Percentiles rank a stretch among this genome's conserved stretches.
These are phyloP conservation scores for Ormosia semicastrata DNA, from an alignment of 306 rosid genomes.

Conservation along the genomic window DNA sequence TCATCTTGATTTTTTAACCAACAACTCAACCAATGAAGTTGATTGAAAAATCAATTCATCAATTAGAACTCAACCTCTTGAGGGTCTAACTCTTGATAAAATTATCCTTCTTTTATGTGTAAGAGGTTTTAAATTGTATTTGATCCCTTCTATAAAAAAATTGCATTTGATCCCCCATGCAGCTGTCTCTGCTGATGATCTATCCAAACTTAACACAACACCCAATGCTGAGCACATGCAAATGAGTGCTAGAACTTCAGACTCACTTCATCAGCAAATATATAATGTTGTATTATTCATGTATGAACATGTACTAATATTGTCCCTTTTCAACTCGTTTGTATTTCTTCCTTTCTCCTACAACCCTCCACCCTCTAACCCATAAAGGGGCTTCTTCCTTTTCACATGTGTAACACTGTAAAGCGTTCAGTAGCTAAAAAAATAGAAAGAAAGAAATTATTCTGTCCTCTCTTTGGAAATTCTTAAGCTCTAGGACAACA, in stretches of 20 bases:
- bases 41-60: neutral
- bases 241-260: neutral
- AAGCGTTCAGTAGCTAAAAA: neutral
- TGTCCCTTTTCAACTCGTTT: neutral
- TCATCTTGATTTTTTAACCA: neutral
- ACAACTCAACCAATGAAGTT: neutral
- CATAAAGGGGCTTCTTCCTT: neutral
- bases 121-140: neutral
- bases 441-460: neutral
- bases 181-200: conserved; percentile 19
- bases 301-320: conserved; percentile 19
- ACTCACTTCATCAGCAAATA: conserved; percentile 4
- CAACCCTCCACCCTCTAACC: neutral
- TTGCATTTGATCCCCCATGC: neutral
- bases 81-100: neutral
- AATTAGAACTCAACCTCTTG: neutral
- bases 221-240: neutral
- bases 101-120: neutral
- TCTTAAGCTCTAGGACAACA: neutral
- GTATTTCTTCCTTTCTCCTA: neutral
- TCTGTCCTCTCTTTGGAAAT: neutral
- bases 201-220: conserved; percentile 6
- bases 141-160: neutral
- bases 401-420: neutral
- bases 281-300: conserved; percentile 7